phyloP scores from a whole-genome alignment of 768 basidiomycete species.

The Candolleomyces eurysporus region DNA sequence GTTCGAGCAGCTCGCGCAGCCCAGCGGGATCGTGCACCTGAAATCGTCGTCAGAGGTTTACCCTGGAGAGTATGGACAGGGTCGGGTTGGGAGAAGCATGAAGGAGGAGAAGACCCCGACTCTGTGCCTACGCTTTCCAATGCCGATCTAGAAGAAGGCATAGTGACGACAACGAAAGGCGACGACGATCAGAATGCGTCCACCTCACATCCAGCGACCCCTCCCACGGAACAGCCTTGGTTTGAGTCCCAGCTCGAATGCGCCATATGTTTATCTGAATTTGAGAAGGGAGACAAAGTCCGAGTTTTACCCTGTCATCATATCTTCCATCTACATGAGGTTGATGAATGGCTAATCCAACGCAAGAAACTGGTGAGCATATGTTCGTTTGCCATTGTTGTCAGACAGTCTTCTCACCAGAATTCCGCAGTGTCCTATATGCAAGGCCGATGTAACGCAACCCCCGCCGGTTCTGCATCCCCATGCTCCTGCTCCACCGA shows the following conservation, averaged over 20 bases:
- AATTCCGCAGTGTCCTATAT: constrained; percentile 74
- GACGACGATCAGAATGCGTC: constrained; percentile 20
- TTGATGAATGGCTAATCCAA: constrained; percentile 90
- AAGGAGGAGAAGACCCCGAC: constrained; percentile 35
- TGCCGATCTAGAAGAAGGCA: constrained; percentile 39
- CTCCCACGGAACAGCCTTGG: constrained; percentile 55
- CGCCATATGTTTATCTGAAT: constrained; percentile 89
- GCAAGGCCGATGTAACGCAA: constrained; percentile 89
- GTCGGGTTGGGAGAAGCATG: constrained; percentile 76
- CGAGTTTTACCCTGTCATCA: constrained; percentile 93
- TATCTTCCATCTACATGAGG: constrained; percentile 89
- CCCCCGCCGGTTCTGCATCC: constrained; percentile 30
- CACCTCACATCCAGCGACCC: constrained; percentile 31
- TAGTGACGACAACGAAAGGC: constrained; percentile 13
- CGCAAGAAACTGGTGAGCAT: constrained; percentile 85
- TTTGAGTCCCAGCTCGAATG: constrained; percentile 85
- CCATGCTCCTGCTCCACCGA: constrained; percentile 10
- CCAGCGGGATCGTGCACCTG: constrained; percentile 80
- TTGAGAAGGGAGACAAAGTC: constrained; percentile 84
- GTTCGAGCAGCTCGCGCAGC: constrained; percentile 81
- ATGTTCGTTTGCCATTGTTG: constrained; percentile 2
- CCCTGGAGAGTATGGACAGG: constrained; percentile 86
- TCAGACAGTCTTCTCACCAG: constrained; percentile 3
- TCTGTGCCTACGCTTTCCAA: constrained; percentile 22
- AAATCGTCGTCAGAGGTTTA: constrained; percentile 71